Evolutionary conservation across 1,284 basidiomycete species (phyloP).

Genomic region (Phlebopus sp.): DNA sequence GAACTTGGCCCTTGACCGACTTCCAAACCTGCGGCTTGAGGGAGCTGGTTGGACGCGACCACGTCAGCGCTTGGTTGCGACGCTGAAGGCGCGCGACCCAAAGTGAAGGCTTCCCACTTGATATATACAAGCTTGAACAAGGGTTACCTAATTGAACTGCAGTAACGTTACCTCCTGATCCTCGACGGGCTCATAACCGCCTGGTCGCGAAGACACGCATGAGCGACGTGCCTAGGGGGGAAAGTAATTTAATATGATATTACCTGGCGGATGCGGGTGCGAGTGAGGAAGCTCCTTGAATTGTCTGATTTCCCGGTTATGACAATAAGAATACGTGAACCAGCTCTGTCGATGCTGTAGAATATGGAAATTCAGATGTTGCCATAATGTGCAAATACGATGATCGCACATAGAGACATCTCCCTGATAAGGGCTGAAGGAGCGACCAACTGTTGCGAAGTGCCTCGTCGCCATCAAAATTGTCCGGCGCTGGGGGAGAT

Average conservation of each 20-base stretch:
- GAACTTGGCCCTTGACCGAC: conserved; percentile 73
- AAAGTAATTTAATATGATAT: conserved; percentile 20
- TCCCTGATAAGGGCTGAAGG: conserved; percentile 70
- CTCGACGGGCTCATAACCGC: conserved; percentile 73
- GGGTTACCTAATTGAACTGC: conserved; percentile 15
- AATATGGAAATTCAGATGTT: conserved; percentile 15
- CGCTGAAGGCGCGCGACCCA: conserved; percentile 66
- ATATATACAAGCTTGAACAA: conserved; percentile 14
- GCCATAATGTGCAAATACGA: conserved; percentile 17
- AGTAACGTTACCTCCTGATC: conserved; percentile 61
- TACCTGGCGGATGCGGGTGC: conserved; percentile 65
- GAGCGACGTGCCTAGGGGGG: conserved; percentile 18
- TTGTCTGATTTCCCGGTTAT: conserved; percentile 85
- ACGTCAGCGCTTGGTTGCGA: conserved; percentile 63
- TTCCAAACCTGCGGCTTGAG: conserved; percentile 63
- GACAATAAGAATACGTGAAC: conserved; percentile 97
- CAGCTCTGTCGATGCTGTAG: conserved; percentile 78
- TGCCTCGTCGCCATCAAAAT: conserved; percentile 54
- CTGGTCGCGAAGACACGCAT: conserved; percentile 36
- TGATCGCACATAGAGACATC: conserved; percentile 74
- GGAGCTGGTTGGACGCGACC: conserved; percentile 62
- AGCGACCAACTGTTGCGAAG: conserved; percentile 77
- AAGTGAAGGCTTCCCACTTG: conserved; percentile 79
- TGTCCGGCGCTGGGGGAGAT: conserved; percentile 44
- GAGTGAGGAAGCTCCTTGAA: conserved; percentile 70